Percentiles rank a stretch among this genome's conserved stretches.
Conservation (phyloP, 768 basidiomycete genomes). For the Suillus ampliporus region DNA sequence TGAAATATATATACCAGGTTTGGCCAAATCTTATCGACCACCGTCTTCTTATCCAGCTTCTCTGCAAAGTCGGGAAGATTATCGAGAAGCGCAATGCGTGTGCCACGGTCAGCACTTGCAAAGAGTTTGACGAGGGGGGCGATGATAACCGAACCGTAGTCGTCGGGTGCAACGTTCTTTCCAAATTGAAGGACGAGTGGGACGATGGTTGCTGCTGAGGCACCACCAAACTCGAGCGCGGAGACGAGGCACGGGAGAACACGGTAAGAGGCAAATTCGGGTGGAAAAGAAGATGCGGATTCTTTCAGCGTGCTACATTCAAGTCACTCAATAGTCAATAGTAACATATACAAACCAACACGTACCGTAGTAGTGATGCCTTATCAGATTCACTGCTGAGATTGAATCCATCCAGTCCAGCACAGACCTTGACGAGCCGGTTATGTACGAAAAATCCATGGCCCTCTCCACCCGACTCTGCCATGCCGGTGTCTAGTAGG, state of each 20-base stretch:
- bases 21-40: conserved; percentile 91
- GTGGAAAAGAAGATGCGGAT: conserved; percentile 78
- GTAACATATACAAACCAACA: background rate
- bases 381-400: conserved; percentile 86
- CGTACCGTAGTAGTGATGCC: conserved; percentile 67
- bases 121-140: conserved; percentile 85
- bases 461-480: conserved; percentile 57
- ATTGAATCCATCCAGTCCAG: conserved; percentile 84
- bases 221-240: conserved; percentile 79
- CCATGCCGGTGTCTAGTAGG: conserved; percentile 84
- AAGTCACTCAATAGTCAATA: background rate
- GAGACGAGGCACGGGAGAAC: conserved; percentile 87
- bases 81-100: conserved; percentile 92
- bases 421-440: conserved; percentile 81
- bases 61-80: conserved; percentile 84
- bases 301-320: conserved; percentile 75
- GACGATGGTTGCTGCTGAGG: conserved; percentile 76
- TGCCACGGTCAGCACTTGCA: conserved; percentile 90
- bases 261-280: conserved; percentile 82
- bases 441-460: conserved; percentile 86
- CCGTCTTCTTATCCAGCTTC: conserved; percentile 83
- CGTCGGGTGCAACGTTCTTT: conserved; percentile 66
- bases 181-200: conserved; percentile 87
- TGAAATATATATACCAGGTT: conserved; percentile 63
- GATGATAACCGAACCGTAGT: conserved; percentile 72